Evolutionary conservation across 768 basidiomycete species (phyloP), one percentile per base, ranked within the genome.

Genomic region (Pleurotus tuber-regium): DNA sequence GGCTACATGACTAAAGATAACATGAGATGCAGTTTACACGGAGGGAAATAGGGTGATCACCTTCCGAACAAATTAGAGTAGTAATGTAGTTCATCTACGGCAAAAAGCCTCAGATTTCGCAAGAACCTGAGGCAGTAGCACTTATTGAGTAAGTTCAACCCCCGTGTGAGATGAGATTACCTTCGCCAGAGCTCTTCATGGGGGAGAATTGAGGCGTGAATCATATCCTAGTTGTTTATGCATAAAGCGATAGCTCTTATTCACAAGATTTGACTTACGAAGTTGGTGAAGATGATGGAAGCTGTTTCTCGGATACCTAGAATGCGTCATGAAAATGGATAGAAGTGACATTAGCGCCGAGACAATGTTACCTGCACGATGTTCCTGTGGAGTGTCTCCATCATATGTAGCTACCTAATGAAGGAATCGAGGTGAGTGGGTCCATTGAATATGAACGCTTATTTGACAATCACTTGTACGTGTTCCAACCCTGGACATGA

Each of bases 231-330:
- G 26, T 18, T 21, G 24, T 16, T 43, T 16, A 30, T 50, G 51
- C 40, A 50, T 23, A 56, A 61, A 42, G 29, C 43, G 10, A 44
- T 47, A 14, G 21, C 19, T 33, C 10, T 33, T 12, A 35, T 36
- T 52, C n/a, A 43, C 18, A 31, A 24, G 9, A 31, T 28, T 12
- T 14, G 12, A 51, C 79, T n/a, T 59, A 88, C 89, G 59, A 93
- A 92, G 62, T 96, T 96, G 4, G 92, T 93, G 60, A 95, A 88
- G 44, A 96, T 87, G 19, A 92, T 80, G 0, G 88, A 89, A 0
- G 85, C 84, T 1, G 70, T 80, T 46, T 85, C 82, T 39, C 93
- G 80, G 51, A 94, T 85, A 14, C 65, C 87, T 88, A 30, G 43
- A 40, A 21, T 35, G 21, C 24, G 19, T 31, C 40, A 40, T 26